Percentiles rank a stretch among this genome's conserved stretches.
Conservation (phyloP, 2,329 filamentous ascomycete species). For the Venturia pyrina region DNA sequence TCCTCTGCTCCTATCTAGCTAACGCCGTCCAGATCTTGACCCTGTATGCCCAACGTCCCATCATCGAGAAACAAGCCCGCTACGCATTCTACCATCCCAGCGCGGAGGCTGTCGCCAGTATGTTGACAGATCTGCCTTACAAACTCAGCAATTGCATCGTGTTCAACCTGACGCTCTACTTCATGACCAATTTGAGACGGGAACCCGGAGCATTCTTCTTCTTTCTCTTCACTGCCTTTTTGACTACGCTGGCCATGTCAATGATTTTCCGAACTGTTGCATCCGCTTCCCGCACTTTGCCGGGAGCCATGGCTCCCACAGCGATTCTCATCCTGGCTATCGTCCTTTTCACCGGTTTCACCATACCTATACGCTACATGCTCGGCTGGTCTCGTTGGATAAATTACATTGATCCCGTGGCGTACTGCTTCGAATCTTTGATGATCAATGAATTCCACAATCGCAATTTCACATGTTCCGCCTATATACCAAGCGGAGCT, state of each 20-base stretch:
- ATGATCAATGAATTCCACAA: conserved; percentile 74
- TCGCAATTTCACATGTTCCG: conserved; percentile 45
- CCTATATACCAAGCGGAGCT: conserved; percentile 32
- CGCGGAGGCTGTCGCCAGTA: conserved; percentile 77
- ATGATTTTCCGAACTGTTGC: conserved; percentile 79
- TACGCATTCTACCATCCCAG: conserved; percentile 88
- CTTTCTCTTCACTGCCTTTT: conserved; percentile 68
- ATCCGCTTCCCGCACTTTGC: conserved; percentile 59
- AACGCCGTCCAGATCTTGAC: conserved; percentile 55
- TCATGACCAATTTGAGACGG: conserved; percentile 72
- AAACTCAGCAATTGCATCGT: conserved; percentile 64
- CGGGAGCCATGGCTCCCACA: conserved; percentile 47
- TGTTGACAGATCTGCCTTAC: conserved; percentile 78
- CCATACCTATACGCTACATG: conserved; percentile 52
- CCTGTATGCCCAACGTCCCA: conserved; percentile 78
- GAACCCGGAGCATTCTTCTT: conserved; percentile 73
- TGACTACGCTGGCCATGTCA: conserved; percentile 67
- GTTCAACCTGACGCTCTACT: conserved; percentile 77
- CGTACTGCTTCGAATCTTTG: conserved; percentile 70
- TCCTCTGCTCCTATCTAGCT: not conserved
- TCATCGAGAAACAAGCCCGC: conserved; percentile 79
- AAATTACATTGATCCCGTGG: conserved; percentile 68
- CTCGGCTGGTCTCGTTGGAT: conserved; percentile 75
- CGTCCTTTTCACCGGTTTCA: conserved; percentile 60
- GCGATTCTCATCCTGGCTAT: conserved; percentile 53